Percentiles rank a stretch among this genome's conserved stretches.
Conservation (phyloP, 2,329 filamentous ascomycete species). For the Monosporascus sp. region DNA sequence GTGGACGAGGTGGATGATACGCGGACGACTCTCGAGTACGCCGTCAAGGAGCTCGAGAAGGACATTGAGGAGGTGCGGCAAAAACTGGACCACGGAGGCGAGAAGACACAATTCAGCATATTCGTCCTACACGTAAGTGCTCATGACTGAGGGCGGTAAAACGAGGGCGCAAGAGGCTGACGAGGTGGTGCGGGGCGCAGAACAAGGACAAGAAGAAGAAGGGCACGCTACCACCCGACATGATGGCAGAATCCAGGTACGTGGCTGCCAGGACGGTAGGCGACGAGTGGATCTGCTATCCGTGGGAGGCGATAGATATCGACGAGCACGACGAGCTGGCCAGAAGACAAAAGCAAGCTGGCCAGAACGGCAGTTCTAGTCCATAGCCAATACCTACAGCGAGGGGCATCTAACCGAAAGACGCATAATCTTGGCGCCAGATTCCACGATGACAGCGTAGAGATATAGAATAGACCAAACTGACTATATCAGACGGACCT, state of each 20-base stretch:
- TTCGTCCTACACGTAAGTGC: conserved; percentile 84
- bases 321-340: conserved; percentile 81
- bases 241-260: conserved; percentile 70
- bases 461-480: no score
- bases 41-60: conserved; percentile 74
- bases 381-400: conserved; percentile 1
- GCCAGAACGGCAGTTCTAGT: conserved; percentile 20
- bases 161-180: neutral
- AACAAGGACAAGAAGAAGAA: conserved; percentile 99
- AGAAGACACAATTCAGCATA: conserved; percentile 84
- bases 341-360: conserved; percentile 38
- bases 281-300: conserved; percentile 99
- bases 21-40: conserved; percentile 73
- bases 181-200: conserved; percentile 32
- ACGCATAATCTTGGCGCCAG: neutral
- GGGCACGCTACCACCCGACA: conserved; percentile 71
- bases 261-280: conserved; percentile 78
- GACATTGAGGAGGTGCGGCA: conserved; percentile 79
- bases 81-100: conserved; percentile 60
- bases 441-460: no score
- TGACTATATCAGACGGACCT: no score
- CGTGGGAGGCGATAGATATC: conserved; percentile 94
- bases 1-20: conserved; percentile 86
- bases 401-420: neutral
- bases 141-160: no score